These are phyloP conservation scores for Melastoma malabathricum DNA, from an alignment of 345 rosid genomes.

Conservation along the genomic window DNA sequence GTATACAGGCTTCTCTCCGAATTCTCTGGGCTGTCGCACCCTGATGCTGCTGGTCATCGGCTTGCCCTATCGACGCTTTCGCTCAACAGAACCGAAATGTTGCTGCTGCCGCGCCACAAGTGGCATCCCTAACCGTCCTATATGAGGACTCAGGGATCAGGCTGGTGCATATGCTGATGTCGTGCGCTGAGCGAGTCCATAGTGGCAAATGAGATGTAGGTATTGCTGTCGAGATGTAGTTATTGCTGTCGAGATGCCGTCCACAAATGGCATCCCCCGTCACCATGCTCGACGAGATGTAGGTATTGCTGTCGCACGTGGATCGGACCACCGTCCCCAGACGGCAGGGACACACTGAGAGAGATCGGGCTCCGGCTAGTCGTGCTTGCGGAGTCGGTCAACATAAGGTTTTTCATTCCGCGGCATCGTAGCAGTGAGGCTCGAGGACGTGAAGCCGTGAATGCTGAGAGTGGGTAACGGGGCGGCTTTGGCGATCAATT, in stretches of 20 bases:
- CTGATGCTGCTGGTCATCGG: background rate
- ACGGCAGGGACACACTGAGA: slow-evolving; percentile 58
- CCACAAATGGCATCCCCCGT: no score
- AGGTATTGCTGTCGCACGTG: slow-evolving; percentile 46
- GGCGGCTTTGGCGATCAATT: slow-evolving; percentile 70
- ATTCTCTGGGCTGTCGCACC: background rate
- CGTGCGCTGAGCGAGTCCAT: slow-evolving; percentile 68
- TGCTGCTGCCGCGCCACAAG: slow-evolving; percentile 10
- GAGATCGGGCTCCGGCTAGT: slow-evolving; percentile 59
- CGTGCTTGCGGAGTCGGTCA: slow-evolving; percentile 52
- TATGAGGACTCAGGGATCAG: slow-evolving; percentile 72
- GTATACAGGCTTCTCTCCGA: slow-evolving; percentile 50
- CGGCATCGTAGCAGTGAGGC: slow-evolving; percentile 41
- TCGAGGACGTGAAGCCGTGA: slow-evolving; percentile 70
- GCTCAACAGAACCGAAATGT: slow-evolving; percentile 4
- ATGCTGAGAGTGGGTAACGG: slow-evolving; percentile 58
- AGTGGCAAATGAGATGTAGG: slow-evolving; percentile 49
- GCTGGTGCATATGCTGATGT: slow-evolving; percentile 60
- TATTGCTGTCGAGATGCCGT: no score
- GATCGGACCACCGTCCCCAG: slow-evolving; percentile 60
- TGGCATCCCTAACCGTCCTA: slow-evolving; percentile 22
- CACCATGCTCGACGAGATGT: no score
- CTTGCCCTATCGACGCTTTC: background rate
- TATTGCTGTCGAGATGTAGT: no score
- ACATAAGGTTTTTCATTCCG: slow-evolving; percentile 67